A percentile compares a stretch with the other conserved stretches of the same genome.
Conservation (phyloP, 345 rosid genomes). For the Salix koriyanagi region DNA sequence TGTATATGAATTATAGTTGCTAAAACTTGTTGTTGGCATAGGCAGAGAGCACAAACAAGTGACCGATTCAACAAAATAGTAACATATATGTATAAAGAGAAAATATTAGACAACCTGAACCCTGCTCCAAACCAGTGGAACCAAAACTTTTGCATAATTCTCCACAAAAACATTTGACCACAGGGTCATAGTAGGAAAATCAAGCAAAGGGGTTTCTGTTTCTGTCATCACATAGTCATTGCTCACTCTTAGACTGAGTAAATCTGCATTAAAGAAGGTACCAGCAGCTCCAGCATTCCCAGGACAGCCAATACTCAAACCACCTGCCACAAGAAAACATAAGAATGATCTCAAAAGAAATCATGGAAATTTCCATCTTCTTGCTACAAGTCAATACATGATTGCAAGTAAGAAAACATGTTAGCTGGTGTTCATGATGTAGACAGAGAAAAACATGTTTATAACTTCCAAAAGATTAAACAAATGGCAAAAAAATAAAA, state of each 20-base stretch:
- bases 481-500: neutral
- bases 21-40: neutral
- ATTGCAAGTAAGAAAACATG: neutral
- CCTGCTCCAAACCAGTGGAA: constrained; percentile 92
- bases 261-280: constrained; percentile 80
- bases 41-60: neutral
- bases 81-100: neutral
- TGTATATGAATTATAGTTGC: neutral
- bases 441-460: neutral
- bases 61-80: constrained; percentile 9
- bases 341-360: constrained; percentile 7
- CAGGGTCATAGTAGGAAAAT: constrained; percentile 69
- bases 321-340: constrained; percentile 53
- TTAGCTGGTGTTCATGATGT: neutral
- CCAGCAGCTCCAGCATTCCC: constrained; percentile 98
- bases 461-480: neutral
- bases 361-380: neutral
- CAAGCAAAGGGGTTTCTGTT: constrained; percentile 92
- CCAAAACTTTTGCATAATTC: constrained; percentile 87
- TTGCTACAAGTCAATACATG: neutral
- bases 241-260: constrained; percentile 78
- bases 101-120: constrained; percentile 67
- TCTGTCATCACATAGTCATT: constrained; percentile 80
- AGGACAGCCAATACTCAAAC: constrained; percentile 75
- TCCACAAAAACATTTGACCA: constrained; percentile 95